Percentiles rank a stretch among this genome's conserved stretches.
These are phyloP conservation scores for Achlya hypogyna DNA, from an alignment of 352 stramenopile genomes.

Conservation along the genomic window DNA sequence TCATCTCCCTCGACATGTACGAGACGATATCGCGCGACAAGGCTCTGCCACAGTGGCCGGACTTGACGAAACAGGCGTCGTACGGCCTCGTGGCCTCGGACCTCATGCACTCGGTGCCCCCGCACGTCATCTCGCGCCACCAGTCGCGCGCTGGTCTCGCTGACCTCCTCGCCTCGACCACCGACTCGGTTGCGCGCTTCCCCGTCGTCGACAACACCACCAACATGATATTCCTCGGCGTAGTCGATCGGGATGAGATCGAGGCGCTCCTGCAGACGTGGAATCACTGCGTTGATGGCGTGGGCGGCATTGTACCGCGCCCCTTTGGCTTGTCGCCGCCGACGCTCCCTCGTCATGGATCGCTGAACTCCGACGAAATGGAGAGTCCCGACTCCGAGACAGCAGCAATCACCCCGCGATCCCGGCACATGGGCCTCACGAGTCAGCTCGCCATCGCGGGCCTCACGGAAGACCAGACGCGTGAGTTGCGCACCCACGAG, in stretches of 20 bases:
- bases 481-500: slow-evolving; percentile 24
- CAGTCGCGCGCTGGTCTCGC: slow-evolving; percentile 47
- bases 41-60: slow-evolving; percentile 70
- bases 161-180: slow-evolving; percentile 31
- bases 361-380: not conserved
- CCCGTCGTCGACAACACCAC: slow-evolving; percentile 55
- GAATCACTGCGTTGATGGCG: slow-evolving; percentile 33
- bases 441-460: slow-evolving; percentile 24
- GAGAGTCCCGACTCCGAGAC: not conserved
- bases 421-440: not conserved
- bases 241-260: slow-evolving; percentile 48
- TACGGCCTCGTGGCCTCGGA: slow-evolving; percentile 61
- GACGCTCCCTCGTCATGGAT: not conserved
- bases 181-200: slow-evolving; percentile 39
- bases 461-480: slow-evolving; percentile 21
- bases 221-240: slow-evolving; percentile 55
- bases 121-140: slow-evolving; percentile 36
- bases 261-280: slow-evolving; percentile 50
- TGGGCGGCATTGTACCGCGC: not conserved
- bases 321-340: slow-evolving; percentile 6
- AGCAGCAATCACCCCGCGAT: not conserved
- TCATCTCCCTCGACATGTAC: slow-evolving; percentile 78
- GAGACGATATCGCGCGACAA: slow-evolving; percentile 74
- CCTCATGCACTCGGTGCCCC: slow-evolving; percentile 48
- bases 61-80: slow-evolving; percentile 65